Evolutionary conservation across 169 alveolate genomes (phyloP), one percentile per base, ranked within the genome.

Genomic region (Plasmodium blacklocki): DNA sequence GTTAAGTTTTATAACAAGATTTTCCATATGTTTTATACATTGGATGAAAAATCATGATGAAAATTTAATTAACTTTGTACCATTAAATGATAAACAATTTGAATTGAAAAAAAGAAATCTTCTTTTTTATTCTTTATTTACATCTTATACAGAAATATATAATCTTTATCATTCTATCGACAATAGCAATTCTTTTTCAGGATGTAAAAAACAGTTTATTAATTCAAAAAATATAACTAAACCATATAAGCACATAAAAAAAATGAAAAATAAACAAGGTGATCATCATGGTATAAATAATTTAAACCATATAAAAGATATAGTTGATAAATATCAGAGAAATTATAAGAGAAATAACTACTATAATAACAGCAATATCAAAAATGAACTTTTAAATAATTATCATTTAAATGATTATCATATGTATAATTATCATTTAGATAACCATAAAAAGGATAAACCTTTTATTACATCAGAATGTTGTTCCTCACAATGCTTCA

Each of bases 11-110:
- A 70, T 86, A 43, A 73, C 60, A 43, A 49, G 92, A 73, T 86
- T 86, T 86, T 86, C 92, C 29, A 59, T 86, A 26, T 86, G 92
- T 29, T 73, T 86, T 73, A 73, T 86, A 70, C 92, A 86, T 39
- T 86, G 86, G 86, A 72, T 86, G 87, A 86, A 86, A 56, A 86
- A 86, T 15, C 76, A 86, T 43, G 88, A 86, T 56, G 87, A 86
- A 60, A 71, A 72, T 3, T 26, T 72, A 72, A 43, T 67, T 18
- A 59, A 86, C 29, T 26, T 86, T 0, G 60, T 73, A 3, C 92
- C 92, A 2, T 15, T 86, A 49, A 86, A 43, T 72, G 50, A 64
- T 32, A 86, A 60, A 52, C 88, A 86, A 72, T 86, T 86, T 23
- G 92, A 86, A 47, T 60, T 72, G 45, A 86, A 86, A 72, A 86